Evolutionary conservation across 331 rosid genomes (phyloP), one percentile per base, ranked within the genome.

Genomic region (Phaseolus coccineus): DNA sequence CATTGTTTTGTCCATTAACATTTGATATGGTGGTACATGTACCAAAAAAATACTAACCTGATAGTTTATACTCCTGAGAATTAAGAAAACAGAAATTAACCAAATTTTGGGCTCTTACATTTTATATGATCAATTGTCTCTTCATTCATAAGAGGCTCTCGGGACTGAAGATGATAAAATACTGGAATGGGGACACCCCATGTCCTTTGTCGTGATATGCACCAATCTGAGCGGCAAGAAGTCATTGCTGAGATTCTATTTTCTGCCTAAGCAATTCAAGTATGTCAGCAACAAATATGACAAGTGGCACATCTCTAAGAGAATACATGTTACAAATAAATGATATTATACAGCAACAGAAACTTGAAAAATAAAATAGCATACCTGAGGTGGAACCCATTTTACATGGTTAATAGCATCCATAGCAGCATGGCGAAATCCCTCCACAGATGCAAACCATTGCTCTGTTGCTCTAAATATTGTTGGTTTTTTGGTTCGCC

Each of bases 111-210:
- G 68, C 27, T 77, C 95, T 84, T 87, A 96, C 99, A 84, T 83
- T 88, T 90, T 42, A 96, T 85, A 86, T 93, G 92, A 65, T 88
- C 83, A 76, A 93, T 88, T 47, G 96, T 93, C 84, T 93, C 98
- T 73, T 93, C 94, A 81, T 93, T 90, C 98, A 93, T 93, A 42
- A 93, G 91, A 82, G 99, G 99, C 83, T 96, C 98, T 87, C 89
- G 84, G 31, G 98, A 84, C 64, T 86, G 88, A 81, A 85, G 55
- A 71, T 96, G 97, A 88, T 96, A 96, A 89, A 96, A 96, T 55
- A 93, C 99, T 47, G 99, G 99, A 88, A 96, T 96, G 69, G 99
- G 99, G 77, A 96, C 97, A 69, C 98, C 99, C 99, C 99, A 96
- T 4, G 98, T 89, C 88, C 99, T 90, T 88, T 96, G 99, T 80